Evolutionary conservation across 257 asterid genomes (phyloP).

Genomic region (Parsonsia alboflavescens): DNA sequence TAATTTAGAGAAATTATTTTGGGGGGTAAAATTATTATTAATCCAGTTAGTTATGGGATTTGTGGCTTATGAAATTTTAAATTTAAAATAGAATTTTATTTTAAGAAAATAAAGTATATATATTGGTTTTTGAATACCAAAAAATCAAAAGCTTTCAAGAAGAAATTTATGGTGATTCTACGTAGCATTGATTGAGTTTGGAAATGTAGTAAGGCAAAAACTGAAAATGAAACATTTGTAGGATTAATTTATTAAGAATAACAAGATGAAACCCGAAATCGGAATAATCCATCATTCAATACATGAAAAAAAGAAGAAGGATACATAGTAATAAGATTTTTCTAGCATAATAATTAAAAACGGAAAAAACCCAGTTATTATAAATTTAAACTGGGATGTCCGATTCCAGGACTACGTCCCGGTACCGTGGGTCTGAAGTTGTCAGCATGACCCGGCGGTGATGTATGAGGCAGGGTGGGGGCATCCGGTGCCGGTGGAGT

Average conservation of each 20-base stretch:
- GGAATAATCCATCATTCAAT: background rate
- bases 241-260: background rate
- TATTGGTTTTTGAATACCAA: no score
- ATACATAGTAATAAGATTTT: background rate
- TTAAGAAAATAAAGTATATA: no score
- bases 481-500: conserved; percentile 25
- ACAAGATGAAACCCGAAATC: background rate
- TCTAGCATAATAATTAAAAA: background rate
- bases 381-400: no score
- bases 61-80: no score
- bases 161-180: no score
- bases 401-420: conserved; percentile 65
- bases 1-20: no score
- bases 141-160: no score
- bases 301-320: background rate
- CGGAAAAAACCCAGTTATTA: conserved; percentile 15
- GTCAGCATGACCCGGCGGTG: conserved; percentile 47
- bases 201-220: background rate
- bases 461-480: conserved; percentile 18
- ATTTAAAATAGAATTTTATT: no score
- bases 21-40: no score
- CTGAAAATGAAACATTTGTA: background rate
- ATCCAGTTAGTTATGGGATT: no score
- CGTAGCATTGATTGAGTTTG: no score
- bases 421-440: conserved; percentile 58